Conservation (phyloP, 2,329 filamentous ascomycete genomes). For the Cytospora schulzeri region DNA sequence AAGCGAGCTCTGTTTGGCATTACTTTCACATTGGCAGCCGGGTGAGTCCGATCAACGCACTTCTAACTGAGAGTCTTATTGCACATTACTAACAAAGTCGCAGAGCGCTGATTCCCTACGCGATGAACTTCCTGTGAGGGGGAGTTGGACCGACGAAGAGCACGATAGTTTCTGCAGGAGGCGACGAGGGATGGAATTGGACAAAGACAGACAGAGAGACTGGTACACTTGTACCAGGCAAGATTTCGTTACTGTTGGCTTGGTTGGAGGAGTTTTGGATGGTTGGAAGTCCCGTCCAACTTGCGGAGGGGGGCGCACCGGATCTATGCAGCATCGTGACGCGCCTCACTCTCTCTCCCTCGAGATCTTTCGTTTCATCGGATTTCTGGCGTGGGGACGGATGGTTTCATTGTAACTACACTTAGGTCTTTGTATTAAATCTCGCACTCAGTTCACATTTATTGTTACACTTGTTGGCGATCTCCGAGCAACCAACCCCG, state of each 20-base stretch:
- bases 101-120: conserved; percentile 53
- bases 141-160: not conserved
- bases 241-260: conserved; percentile 23
- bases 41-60: conserved; percentile 63
- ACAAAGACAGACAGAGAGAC: conserved; percentile 15
- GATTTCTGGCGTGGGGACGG: conserved; percentile 14
- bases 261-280: conserved; percentile 26
- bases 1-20: conserved; percentile 84
- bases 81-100: conserved; percentile 23
- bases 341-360: conserved; percentile 10
- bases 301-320: not conserved
- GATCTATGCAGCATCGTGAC: conserved; percentile 3
- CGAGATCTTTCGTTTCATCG: conserved; percentile 17
- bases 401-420: conserved; percentile 22
- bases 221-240: conserved; percentile 11
- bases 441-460: not conserved
- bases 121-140: conserved; percentile 52
- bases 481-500: no score
- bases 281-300: conserved; percentile 10
- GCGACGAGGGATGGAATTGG: conserved; percentile 6
- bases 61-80: not conserved
- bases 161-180: not conserved
- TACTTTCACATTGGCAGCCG: conserved; percentile 82
- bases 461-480: not conserved
- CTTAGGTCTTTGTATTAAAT: conserved; percentile 21